Evolutionary conservation across 805 yeast species (phyloP).

Genomic region (Wickerhamomyces canadensis): DNA sequence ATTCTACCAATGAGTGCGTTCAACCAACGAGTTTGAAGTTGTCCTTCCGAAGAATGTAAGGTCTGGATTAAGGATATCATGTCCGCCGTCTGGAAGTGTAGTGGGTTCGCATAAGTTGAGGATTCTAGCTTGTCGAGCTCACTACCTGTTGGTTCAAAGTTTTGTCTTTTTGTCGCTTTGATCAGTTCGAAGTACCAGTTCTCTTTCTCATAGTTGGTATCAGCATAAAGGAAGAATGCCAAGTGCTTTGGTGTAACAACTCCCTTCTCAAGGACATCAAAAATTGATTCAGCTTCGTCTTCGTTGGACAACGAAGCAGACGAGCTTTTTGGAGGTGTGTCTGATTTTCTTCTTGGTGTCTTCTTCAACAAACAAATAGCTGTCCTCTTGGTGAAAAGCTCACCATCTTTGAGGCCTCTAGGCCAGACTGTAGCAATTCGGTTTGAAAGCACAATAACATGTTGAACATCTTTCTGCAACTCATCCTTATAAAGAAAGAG

Average conservation of each 20-base stretch:
- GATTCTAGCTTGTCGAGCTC: constrained; percentile 46
- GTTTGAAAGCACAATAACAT: constrained; percentile 72
- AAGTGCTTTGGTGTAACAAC: constrained; percentile 26
- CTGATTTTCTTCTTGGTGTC: constrained; percentile 26
- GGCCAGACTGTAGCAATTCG: constrained; percentile 85
- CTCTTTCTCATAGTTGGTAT: constrained; percentile 77
- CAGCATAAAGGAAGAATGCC: constrained; percentile 63
- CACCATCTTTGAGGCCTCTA: constrained; percentile 62
- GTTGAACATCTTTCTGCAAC: constrained; percentile 56
- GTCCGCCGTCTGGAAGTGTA: constrained; percentile 66
- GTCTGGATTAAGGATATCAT: constrained; percentile 70
- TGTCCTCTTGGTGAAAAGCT: constrained; percentile 71
- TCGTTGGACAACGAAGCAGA: constrained; percentile 17
- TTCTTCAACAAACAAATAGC: constrained; percentile 69
- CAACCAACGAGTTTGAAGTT: constrained; percentile 81
- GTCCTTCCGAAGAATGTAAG: constrained; percentile 77
- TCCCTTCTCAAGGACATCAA: constrained; percentile 20
- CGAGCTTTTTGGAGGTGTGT: constrained; percentile 29
- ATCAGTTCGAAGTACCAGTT: constrained; percentile 88
- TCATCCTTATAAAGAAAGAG: constrained; percentile 78
- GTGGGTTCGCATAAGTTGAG: constrained; percentile 58
- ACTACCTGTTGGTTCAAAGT: constrained; percentile 11
- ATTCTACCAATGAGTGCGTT: constrained; percentile 83
- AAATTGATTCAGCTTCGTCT: constrained; percentile 12
- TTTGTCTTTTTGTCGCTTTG: constrained; percentile 57